These are phyloP conservation scores for Bipolaris gigantea DNA, from an alignment of 2,329 filamentous ascomycete species.

Conservation along the genomic window DNA sequence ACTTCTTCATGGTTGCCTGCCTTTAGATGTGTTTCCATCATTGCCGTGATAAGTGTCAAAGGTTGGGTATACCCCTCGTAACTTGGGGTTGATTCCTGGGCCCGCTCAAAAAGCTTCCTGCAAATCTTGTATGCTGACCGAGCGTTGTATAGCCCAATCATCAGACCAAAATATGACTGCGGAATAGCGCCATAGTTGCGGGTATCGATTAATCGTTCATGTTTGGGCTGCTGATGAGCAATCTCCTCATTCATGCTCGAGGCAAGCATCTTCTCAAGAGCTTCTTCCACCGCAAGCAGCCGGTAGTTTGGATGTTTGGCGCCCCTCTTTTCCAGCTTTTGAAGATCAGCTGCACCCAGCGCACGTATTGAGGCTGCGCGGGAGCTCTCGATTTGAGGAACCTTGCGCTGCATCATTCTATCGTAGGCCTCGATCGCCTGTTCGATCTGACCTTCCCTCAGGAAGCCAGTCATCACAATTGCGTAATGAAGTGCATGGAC, in stretches of 20 bases:
- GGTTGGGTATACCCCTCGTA: conserved; percentile 24
- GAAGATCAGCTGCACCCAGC: conserved; percentile 27
- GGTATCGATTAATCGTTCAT: conserved; percentile 24
- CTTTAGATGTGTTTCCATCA: conserved; percentile 69
- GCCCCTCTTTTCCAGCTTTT: conserved; percentile 16
- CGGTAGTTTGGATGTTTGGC: conserved; percentile 20
- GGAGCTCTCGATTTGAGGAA: conserved; percentile 49
- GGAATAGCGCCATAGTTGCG: conserved; percentile 49
- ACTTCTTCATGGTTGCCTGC: conserved; percentile 63
- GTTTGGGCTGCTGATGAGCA: conserved; percentile 31
- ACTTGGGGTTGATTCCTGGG: conserved; percentile 19
- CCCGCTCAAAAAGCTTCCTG: conserved; percentile 32
- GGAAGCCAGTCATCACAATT: conserved; percentile 56
- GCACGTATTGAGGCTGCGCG: conserved; percentile 45
- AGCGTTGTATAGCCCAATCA: conserved; percentile 59
- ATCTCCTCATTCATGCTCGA: conserved; percentile 33
- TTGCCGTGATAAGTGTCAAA: conserved; percentile 50
- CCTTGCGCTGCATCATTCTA: conserved; percentile 45
- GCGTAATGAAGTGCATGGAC: conserved; percentile 57
- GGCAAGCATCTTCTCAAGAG: conserved; percentile 32
- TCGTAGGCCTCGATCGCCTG: conserved; percentile 56
- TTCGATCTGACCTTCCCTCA: conserved; percentile 46
- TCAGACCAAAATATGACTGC: conserved; percentile 56
- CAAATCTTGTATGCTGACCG: conserved; percentile 50
- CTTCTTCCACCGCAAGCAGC: conserved; percentile 30